Percentiles rank a stretch among this genome's conserved stretches.
Conservation (phyloP, 116 monocot species). For the Trichopus zeylanicus region DNA sequence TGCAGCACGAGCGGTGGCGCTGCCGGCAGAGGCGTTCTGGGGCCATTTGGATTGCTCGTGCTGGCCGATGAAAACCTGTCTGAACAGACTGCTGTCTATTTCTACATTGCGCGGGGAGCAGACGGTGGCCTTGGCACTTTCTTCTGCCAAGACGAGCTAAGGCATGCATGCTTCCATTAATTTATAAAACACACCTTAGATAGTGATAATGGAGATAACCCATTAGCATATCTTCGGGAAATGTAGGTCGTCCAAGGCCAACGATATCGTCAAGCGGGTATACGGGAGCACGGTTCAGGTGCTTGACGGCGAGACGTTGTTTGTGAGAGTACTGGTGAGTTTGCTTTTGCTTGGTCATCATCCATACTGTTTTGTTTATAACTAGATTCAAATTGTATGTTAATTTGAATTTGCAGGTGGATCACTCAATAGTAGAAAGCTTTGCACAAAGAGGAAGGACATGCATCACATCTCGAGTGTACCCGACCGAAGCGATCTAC, state of each 20-base stretch:
- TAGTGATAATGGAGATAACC: no score
- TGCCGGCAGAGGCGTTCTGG: conserved; percentile 26
- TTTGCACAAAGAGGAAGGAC: conserved; percentile 77
- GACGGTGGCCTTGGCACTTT: conserved; percentile 28
- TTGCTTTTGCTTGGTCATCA: neutral
- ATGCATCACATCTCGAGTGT: conserved; percentile 64
- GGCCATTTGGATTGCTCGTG: conserved; percentile 56
- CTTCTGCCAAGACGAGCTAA: conserved; percentile 51
- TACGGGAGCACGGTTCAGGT: conserved; percentile 63
- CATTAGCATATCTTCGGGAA: neutral
- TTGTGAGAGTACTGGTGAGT: conserved; percentile 58
- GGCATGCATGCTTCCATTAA: conserved; percentile 6
- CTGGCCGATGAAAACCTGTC: conserved; percentile 25
- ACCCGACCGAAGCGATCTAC: conserved; percentile 70
- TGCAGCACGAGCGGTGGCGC: conserved; percentile 49
- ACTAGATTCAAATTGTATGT: no score
- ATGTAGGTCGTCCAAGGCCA: conserved; percentile 58
- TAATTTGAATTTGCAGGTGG: conserved; percentile 33
- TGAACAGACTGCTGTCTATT: conserved; percentile 53
- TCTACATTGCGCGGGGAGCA: conserved; percentile 23
- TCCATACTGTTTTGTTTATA: no score
- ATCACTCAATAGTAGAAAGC: conserved; percentile 87
- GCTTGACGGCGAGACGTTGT: conserved; percentile 57
- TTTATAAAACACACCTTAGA: neutral
- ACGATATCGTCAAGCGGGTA: conserved; percentile 62